A percentile compares a stretch with the other conserved stretches of the same genome.
Conservation (phyloP, 225 moss, liverwort and hornwort species). For the Neckera pumila region DNA sequence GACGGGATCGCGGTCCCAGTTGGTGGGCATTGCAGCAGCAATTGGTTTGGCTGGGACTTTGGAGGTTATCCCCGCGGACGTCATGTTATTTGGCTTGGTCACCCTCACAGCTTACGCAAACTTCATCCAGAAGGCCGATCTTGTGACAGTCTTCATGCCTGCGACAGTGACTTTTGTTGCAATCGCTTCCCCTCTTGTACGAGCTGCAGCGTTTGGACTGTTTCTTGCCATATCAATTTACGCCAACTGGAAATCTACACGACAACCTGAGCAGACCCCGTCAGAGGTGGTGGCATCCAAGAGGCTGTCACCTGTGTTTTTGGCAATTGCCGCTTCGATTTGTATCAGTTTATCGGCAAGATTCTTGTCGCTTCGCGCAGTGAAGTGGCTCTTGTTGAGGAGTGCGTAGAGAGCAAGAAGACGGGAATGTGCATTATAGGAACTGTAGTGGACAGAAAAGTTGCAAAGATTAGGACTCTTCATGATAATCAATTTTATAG, state of each 20-base stretch:
- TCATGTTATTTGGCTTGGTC: conserved; percentile 7
- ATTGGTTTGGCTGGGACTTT: conserved; percentile 23
- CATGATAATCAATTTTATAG: neutral
- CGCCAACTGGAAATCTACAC: conserved; percentile 25
- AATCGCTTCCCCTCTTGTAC: conserved; percentile 25
- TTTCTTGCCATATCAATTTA: conserved; percentile 18
- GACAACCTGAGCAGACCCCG: neutral
- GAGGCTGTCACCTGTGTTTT: conserved; percentile 5
- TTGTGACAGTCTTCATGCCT: conserved; percentile 32
- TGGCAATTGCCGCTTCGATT: conserved; percentile 17
- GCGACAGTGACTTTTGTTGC: conserved; percentile 24
- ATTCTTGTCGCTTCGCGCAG: conserved; percentile 18
- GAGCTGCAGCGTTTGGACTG: conserved; percentile 12
- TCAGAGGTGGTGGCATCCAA: neutral
- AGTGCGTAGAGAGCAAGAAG: neutral
- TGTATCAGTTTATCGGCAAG: conserved; percentile 18
- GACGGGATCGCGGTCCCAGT: conserved; percentile 10
- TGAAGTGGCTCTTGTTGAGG: conserved; percentile 42
- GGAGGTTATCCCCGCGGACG: neutral
- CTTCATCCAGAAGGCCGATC: conserved; percentile 35
- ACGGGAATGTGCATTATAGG: neutral
- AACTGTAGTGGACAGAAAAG: neutral
- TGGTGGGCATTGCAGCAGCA: conserved; percentile 21
- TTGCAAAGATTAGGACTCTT: neutral
- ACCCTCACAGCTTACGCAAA: conserved; percentile 11